These are phyloP conservation scores for Citrus sp. DNA, from an alignment of 345 rosid genomes.

Conservation along the genomic window DNA sequence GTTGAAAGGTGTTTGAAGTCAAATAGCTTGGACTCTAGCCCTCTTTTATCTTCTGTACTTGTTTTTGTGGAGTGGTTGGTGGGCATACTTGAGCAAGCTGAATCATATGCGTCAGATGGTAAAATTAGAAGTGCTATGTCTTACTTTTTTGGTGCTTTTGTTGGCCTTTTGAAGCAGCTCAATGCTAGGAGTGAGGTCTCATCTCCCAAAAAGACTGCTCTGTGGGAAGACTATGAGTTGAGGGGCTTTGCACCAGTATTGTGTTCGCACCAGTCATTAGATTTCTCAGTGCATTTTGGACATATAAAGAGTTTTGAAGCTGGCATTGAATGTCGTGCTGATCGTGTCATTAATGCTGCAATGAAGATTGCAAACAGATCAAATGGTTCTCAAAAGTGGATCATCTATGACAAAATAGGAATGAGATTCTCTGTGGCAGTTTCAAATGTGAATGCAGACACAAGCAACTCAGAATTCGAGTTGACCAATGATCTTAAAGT, in stretches of 20 bases:
- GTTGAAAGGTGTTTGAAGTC: slow-evolving; percentile 59
- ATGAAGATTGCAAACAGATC: slow-evolving; percentile 53
- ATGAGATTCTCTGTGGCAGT: slow-evolving; percentile 31
- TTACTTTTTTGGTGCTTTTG: slow-evolving; percentile 53
- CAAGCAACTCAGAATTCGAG: slow-evolving; percentile 18
- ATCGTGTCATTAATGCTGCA: slow-evolving; percentile 54
- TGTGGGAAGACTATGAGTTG: slow-evolving; percentile 93
- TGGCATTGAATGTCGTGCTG: slow-evolving; percentile 47
- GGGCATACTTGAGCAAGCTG: slow-evolving; percentile 38
- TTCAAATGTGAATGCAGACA: slow-evolving; percentile 6
- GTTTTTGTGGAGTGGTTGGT: slow-evolving; percentile 76
- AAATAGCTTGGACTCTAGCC: slow-evolving; percentile 40
- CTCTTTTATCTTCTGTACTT: slow-evolving; percentile 69
- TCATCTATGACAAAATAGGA: slow-evolving; percentile 40
- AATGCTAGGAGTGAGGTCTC: slow-evolving; percentile 21
- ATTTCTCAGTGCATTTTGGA: slow-evolving; percentile 53
- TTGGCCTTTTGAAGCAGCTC: slow-evolving; percentile 44
- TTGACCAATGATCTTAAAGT: slow-evolving; percentile 4
- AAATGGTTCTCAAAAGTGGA: slow-evolving; percentile 47
- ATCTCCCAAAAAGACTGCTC: slow-evolving; percentile 33
- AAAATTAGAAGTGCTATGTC: slow-evolving; percentile 48
- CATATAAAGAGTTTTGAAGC: slow-evolving; percentile 35
- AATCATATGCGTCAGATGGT: slow-evolving; percentile 36
- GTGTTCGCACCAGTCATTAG: slow-evolving; percentile 35
- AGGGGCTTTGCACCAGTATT: slow-evolving; percentile 71